phyloP scores from a whole-genome alignment of 768 basidiomycete species.

The Russula lepida region DNA sequence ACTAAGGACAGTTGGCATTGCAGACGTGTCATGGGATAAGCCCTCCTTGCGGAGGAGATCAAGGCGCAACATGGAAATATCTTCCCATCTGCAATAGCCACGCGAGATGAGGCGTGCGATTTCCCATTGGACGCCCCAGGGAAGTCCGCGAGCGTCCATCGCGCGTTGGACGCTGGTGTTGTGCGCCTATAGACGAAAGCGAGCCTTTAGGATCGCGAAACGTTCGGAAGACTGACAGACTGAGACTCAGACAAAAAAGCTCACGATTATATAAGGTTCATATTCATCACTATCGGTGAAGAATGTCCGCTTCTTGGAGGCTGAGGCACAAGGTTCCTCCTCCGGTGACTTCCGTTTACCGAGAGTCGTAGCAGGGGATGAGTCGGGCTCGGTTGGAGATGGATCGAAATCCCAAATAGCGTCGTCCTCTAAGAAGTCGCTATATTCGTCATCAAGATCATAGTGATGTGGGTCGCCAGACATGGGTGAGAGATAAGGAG shows the following conservation, averaged over 20 bases:
- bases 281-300: background rate
- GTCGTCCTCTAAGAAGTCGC: slow-evolving; percentile 13
- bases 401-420: background rate
- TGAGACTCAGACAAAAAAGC: too few relatives aligned
- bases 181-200: slow-evolving; percentile 3
- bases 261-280: slow-evolving; percentile 4
- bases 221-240: background rate
- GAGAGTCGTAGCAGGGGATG: background rate
- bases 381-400: background rate
- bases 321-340: too few relatives aligned
- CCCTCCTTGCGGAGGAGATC: slow-evolving; percentile 22
- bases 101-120: slow-evolving; percentile 37
- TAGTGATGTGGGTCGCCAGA: background rate
- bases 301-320: background rate
- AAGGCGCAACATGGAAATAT: slow-evolving; percentile 28
- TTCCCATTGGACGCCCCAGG: slow-evolving; percentile 45
- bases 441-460: slow-evolving; percentile 2
- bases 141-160: slow-evolving; percentile 12
- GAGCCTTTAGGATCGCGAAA: background rate
- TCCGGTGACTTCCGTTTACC: slow-evolving; percentile 13
- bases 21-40: background rate
- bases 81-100: slow-evolving; percentile 26
- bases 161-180: background rate
- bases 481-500: background rate
- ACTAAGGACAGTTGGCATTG: background rate